Percentiles rank a stretch among this genome's conserved stretches.
phyloP scores from a whole-genome alignment of 1,284 basidiomycete species.

The Tilletia setariae region DNA sequence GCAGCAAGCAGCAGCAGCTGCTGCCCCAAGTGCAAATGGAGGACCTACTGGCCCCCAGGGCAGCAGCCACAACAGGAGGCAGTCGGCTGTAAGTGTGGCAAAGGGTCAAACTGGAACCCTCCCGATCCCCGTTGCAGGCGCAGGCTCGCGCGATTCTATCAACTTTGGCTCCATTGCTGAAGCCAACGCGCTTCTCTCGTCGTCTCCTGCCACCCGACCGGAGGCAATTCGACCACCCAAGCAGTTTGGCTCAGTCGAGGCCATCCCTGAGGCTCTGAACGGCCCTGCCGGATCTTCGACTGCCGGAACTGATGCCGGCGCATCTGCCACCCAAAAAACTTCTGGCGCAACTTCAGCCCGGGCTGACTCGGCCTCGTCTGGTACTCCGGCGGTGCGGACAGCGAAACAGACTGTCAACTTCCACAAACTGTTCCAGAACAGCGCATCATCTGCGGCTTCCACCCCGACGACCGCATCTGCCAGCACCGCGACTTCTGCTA shows the following conservation, averaged over 20 bases:
- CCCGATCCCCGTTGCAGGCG: constrained; percentile 21
- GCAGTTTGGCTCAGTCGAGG: constrained; percentile 52
- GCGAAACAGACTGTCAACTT: constrained; percentile 40
- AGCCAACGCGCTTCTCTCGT: constrained; percentile 54
- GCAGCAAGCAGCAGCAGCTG: not conserved
- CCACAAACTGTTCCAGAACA: constrained; percentile 52
- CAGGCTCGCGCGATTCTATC: constrained; percentile 40
- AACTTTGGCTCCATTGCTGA: constrained; percentile 56
- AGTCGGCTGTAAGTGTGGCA: constrained; percentile 47
- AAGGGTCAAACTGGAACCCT: constrained; percentile 30
- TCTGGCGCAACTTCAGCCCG: not conserved
- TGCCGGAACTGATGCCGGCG: not conserved
- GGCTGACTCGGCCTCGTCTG: not conserved
- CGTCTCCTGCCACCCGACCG: constrained; percentile 55
- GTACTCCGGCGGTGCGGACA: not conserved
- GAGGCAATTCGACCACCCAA: constrained; percentile 47
- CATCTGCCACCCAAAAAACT: not conserved
- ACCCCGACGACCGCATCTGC: constrained; percentile 23
- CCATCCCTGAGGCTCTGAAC: constrained; percentile 26
- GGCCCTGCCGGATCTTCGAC: not conserved
- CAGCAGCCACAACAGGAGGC: constrained; percentile 28
- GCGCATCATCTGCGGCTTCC: not conserved
- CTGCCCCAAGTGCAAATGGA: constrained; percentile 21
- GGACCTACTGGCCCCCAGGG: constrained; percentile 21
- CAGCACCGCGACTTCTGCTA: not conserved